Evolutionary conservation across 305 asterid genomes (phyloP), one percentile per base, ranked within the genome.

Genomic region (Fraxinus ornus): DNA sequence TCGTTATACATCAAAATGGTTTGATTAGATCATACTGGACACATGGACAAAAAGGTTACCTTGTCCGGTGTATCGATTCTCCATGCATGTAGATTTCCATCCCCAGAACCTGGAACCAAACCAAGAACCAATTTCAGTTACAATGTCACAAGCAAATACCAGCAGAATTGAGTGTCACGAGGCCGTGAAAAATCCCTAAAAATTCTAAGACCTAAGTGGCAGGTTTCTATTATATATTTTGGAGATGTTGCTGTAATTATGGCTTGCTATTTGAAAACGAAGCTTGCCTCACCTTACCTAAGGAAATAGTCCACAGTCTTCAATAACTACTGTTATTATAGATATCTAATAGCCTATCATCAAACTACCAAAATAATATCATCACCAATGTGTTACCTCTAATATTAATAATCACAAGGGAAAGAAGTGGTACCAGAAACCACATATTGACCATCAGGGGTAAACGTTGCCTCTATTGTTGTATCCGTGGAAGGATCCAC

Each of bases 391-490:
- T 13, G 75, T 68, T n/a, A 13, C 15, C 72, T 26, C n/a, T 68
- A 68, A 4, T 28, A 9, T 28, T 8, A 26, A 13, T 28, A 28
- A 28, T 24, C 19, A 28, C 8, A 68, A 26, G 75, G 47, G 9
- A n/a, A 37, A 70, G 81, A 68, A 19, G 76, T 60, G 70, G 52
- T 91, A 95, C 99, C 98, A 84, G 97, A 92, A 72, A 94, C 86
- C 82, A 94, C 91, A 85, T 94, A 94, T 86, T 93, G 96, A 84
- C 99, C 98, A 84, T 95, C 99, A 75, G 99, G 97, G 36, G 98
- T 90, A 89, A 95, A 94, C 77, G 98, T 92, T 76, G 98, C 98
- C 86, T 94, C 98, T 28, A 90, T 88, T 28, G 92, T 89, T 47
- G 88, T 91, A 24, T 88, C 89, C 22, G 92, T 85, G 5, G 97